Evolutionary conservation across 306 rosid genomes (phyloP), one percentile per base, ranked within the genome.

Genomic region (Citrullus amarus): DNA sequence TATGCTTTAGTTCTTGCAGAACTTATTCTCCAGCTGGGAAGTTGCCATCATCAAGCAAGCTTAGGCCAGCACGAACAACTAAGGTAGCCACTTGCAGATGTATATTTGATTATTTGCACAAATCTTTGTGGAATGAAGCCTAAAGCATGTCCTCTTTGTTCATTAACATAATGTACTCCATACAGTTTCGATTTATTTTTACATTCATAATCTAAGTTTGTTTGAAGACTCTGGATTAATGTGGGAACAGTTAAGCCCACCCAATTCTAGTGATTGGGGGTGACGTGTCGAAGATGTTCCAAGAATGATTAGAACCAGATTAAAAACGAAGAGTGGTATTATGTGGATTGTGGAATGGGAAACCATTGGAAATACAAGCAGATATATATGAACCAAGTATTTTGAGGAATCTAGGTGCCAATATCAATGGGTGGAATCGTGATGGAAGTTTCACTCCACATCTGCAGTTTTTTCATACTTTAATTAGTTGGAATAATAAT

Each of bases 1-100:
- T 95, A 95, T 85, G 93, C 98, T 83, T 90, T 91, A 76, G 97
- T 95, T 83, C 95, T 95, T 69, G 93, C 96, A 76, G 97, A 95
- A 84, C 96, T 95, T 77, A 92, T 88, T 53, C 89, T 92, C 81
- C 97, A 92, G 85, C 88, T 95, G 76, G 98, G 98, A 82, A 84
- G 96, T 81, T 95, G 98, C 84, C 97, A 92, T 84, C 85, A 89
- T 81, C 86, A 89, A 80, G 87, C 95, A 48, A 86, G 83, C 81
- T 84, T 86, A 66, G 96, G 97, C 81, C 93, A 86, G 60, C 93
- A 81, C 69, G 98, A 89, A 81, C 92, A 93, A 67, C 78, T 95
- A 85, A 87, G 93, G 98, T 95, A 83, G 85, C 83, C 55, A 62
- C 77, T 66, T 15, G 9, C 38, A 63, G 17, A 34, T 8, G 4